Base-by-base conservation (phyloP, 1,284 basidiomycete genomes). In the Cutaneotrichosporon spelunceum region DNA sequence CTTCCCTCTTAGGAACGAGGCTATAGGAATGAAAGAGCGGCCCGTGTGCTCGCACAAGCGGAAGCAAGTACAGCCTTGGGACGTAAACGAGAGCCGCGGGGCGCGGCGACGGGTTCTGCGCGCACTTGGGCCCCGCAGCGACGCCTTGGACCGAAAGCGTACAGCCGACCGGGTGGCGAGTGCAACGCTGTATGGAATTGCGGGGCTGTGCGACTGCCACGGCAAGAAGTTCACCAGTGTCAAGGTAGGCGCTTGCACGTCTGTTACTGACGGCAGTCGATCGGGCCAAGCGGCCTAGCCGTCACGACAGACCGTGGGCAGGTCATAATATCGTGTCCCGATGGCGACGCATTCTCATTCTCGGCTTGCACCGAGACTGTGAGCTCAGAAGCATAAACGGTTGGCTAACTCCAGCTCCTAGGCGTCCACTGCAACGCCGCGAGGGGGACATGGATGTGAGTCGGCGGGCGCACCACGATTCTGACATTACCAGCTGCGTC, bases 271-370 rank as follows among this genome's bases (percentile, higher is more conserved):
- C 33, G n/a, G 0, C 26, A 61, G 56, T 33, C 57, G 19, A 53
- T 30, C 14, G 27, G 16, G 16, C 36, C 47, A 1, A 48, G 61
- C 6, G 63, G 61, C 6, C 53, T 59, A 16, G 57, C 53, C 33
- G 56, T 67, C 14, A 72, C 72, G 1, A 77, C 75, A 0, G 75
- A 74, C 62, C 69, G 71, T 47, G 75, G 75, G 10, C 71, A 72
- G 59, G 59, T 77, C 27, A 66, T 73, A 45, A 29, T 29, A 4
- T n/a, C 6, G 53, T 23, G 34, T 19, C 21, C 34, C 11, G 62
- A 66, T 26, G 70, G 69, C 6, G 59, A 68, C 14, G 62, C 64
- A 4, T 53, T 63, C 33, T 61, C 62, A 7, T 56, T 72, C 16
- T 56, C 59, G 2, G 64, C 74, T 9, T 76, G 74, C 50, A 65